Evolutionary conservation across 352 stramenopile genomes (phyloP), one percentile per base, ranked within the genome.

Genomic region (Phytophthora fragariae): DNA sequence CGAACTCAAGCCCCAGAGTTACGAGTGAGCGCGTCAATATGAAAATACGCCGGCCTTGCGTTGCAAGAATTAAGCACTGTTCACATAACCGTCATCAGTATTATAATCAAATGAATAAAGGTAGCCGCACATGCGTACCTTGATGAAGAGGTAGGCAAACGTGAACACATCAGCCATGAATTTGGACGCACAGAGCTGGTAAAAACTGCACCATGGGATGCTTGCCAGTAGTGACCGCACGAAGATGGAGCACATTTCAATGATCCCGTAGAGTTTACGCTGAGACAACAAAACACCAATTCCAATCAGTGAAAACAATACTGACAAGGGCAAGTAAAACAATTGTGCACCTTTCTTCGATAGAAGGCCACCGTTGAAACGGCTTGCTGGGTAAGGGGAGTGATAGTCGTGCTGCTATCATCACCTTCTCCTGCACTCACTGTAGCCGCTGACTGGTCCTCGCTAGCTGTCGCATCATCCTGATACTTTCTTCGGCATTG

Each of bases 191-290:
- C 85, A 90, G 3, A 92, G 63, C 79, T 90, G 83, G 64, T 95
- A 95, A 50, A 90, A 93, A n/a, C 66, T 85, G 70, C 81, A 94
- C 88, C 88, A 95, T 14, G 88, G 88, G 24, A 93, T 68, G 5
- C 79, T 82, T 0, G 88, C 85, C 8, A 90, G 62, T 27, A 88
- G 65, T 8, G 85, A 90, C 8, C 85, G 83, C 31, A 90, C 11
- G 35, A 95, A 87, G 52, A 95, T 89, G 3, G 88, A 93, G 14
- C 68, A 64, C 69, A 92, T 81, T 59, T 95, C 88, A 47, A 95
- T 90, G 57, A 93, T 82, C 10, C 82, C 86, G 54, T 92, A 94
- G 2, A 95, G 61, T 39, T 94, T 94, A 6, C 88, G 77, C 86
- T 94, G 62, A 27, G 44, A 46, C 8, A 47, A 58, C 24, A 50